Conservation (phyloP, 1,139 yeast genomes). For the Saccharomycopsis crataegensis region DNA sequence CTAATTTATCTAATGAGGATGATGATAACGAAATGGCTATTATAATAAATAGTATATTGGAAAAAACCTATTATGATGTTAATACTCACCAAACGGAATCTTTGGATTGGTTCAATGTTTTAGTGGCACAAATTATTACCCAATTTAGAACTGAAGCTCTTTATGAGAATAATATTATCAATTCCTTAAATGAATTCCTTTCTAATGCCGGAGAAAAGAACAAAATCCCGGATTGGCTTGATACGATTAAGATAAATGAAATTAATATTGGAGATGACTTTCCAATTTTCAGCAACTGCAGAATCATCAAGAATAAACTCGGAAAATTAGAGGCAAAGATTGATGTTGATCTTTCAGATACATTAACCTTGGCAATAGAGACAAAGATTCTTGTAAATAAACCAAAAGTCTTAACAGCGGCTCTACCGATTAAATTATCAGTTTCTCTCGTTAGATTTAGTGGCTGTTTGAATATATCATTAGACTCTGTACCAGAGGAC, state of each 20-base stretch:
- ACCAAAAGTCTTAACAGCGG: slow-evolving; percentile 80
- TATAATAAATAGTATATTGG: slow-evolving; percentile 50
- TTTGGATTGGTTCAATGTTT: slow-evolving; percentile 92
- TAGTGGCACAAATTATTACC: slow-evolving; percentile 83
- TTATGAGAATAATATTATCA: slow-evolving; percentile 73
- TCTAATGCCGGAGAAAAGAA: slow-evolving; percentile 34
- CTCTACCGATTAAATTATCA: slow-evolving; percentile 71
- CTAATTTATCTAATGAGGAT: not conserved
- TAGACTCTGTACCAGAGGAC: slow-evolving; percentile 44
- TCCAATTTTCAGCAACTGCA: slow-evolving; percentile 91
- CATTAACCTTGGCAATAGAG: slow-evolving; percentile 82
- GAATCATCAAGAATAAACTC: slow-evolving; percentile 44
- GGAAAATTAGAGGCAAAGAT: slow-evolving; percentile 69
- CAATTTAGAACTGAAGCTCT: slow-evolving; percentile 85
- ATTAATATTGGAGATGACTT: slow-evolving; percentile 92
- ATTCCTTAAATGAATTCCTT: slow-evolving; percentile 58
- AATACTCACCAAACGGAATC: slow-evolving; percentile 83
- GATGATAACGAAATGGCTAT: slow-evolving; percentile 1
- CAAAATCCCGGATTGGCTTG: slow-evolving; percentile 72
- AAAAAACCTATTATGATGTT: slow-evolving; percentile 89
- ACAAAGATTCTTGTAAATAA: slow-evolving; percentile 75
- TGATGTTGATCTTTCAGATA: slow-evolving; percentile 87
- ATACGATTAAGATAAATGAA: slow-evolving; percentile 71
- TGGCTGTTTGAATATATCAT: slow-evolving; percentile 82
- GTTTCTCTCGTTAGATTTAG: slow-evolving; percentile 89